Evolutionary conservation across 768 basidiomycete genomes (phyloP).

Genomic region (Mycena alexandri): DNA sequence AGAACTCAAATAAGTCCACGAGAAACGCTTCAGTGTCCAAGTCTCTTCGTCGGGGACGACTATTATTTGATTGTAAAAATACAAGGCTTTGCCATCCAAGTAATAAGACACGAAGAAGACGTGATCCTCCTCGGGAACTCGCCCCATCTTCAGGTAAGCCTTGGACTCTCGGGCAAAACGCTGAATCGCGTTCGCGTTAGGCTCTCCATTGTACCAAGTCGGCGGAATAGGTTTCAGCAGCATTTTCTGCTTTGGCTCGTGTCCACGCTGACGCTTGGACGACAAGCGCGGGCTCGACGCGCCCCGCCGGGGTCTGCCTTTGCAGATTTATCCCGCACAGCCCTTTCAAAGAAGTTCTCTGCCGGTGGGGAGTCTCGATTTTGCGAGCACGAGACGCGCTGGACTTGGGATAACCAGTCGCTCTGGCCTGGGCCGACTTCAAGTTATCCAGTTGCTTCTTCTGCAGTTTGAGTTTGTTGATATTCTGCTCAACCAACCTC

Average conservation of each 20-base stretch:
- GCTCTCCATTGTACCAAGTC: not conserved
- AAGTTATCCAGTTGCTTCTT: not conserved
- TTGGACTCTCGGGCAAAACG: not conserved
- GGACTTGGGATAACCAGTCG: not conserved
- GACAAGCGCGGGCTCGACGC: constrained; percentile 1
- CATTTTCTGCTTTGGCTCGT: not conserved
- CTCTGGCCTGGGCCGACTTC: not conserved
- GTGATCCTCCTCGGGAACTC: constrained; percentile 24
- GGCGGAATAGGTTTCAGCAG: constrained; percentile 1
- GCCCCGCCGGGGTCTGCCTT: not conserved
- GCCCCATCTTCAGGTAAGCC: constrained; percentile 1
- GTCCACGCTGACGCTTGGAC: not conserved
- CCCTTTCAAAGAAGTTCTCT: constrained; percentile 4
- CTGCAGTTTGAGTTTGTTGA: not conserved
- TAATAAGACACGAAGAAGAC: constrained; percentile 42
- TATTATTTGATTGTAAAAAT: not conserved
- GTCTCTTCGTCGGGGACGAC: no score
- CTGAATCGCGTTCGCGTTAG: constrained; percentile 1
- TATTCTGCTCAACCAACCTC: not conserved
- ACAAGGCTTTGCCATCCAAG: constrained; percentile 44
- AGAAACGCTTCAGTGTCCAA: no score
- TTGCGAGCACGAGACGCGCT: not conserved
- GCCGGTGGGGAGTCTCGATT: not conserved
- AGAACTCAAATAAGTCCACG: no score
- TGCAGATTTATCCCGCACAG: not conserved